Conservation (phyloP, 2,329 filamentous ascomycete genomes). For the Diaporthe sp. region DNA sequence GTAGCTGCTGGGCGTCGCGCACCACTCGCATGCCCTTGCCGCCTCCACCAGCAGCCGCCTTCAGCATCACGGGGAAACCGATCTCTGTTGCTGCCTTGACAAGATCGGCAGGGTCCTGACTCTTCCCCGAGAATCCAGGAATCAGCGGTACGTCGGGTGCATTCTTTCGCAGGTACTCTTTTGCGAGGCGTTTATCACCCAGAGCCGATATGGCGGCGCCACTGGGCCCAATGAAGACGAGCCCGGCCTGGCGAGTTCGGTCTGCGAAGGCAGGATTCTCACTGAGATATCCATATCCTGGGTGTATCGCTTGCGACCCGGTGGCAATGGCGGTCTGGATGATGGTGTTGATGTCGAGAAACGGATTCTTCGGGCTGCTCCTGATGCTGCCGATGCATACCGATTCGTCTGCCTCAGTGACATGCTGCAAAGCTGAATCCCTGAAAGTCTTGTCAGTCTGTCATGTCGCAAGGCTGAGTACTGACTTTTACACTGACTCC, state of each 20-base stretch:
- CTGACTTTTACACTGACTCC: not conserved
- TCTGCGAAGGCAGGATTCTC: slow-evolving; percentile 74
- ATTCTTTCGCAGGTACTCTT: slow-evolving; percentile 47
- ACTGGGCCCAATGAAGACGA: slow-evolving; percentile 71
- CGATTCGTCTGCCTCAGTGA: not conserved
- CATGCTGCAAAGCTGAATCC: not conserved
- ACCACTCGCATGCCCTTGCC: slow-evolving; percentile 58
- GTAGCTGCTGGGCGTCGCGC: slow-evolving; percentile 47
- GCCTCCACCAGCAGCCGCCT: slow-evolving; percentile 61
- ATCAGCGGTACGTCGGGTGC: slow-evolving; percentile 50
- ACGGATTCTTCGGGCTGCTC: not conserved
- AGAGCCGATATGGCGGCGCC: slow-evolving; percentile 56
- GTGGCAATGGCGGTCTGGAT: slow-evolving; percentile 64
- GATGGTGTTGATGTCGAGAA: slow-evolving; percentile 46
- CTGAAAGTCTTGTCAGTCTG: not conserved
- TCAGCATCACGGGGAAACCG: slow-evolving; percentile 59
- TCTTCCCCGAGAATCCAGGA: slow-evolving; percentile 48
- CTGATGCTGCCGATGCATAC: not conserved
- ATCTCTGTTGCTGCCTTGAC: slow-evolving; percentile 46
- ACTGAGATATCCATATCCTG: slow-evolving; percentile 76
- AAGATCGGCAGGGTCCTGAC: slow-evolving; percentile 47
- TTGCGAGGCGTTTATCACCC: slow-evolving; percentile 54
- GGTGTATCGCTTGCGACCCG: slow-evolving; percentile 69
- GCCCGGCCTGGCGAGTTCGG: slow-evolving; percentile 63
- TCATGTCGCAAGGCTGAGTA: not conserved